Conservation (phyloP, 2,329 filamentous ascomycete genomes). For the Leptographium galeiforme region DNA sequence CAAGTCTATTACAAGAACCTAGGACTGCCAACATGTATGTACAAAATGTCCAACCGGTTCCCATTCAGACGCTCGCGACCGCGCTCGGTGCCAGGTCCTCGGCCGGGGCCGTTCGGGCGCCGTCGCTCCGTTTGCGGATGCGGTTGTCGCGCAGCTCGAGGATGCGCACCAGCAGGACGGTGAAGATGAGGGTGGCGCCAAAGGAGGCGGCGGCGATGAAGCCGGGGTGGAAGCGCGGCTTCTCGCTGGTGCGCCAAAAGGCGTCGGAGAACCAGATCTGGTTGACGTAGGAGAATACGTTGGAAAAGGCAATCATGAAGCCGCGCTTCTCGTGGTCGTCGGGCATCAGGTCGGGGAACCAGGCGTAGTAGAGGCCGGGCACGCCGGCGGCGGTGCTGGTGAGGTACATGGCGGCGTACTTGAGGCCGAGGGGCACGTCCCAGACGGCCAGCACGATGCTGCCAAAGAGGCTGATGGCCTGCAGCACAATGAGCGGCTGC, state of each 20-base stretch:
- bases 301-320: slow-evolving; percentile 6
- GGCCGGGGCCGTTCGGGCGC: no score
- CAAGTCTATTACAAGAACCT: no score
- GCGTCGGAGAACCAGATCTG: slow-evolving; percentile 6
- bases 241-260: slow-evolving; percentile 2
- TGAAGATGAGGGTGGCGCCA: neutral
- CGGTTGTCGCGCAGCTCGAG: neutral
- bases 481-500: slow-evolving; percentile 3
- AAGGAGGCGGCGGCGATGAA: slow-evolving; percentile 1
- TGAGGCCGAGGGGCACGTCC: slow-evolving; percentile 18
- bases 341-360: slow-evolving; percentile 7
- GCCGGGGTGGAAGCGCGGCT: slow-evolving; percentile 1
- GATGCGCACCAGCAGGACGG: neutral
- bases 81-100: no score
- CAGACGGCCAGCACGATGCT: slow-evolving; percentile 5
- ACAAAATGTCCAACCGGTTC: no score
- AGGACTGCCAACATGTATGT: no score
- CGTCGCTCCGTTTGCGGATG: neutral
- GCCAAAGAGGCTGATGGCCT: slow-evolving; percentile 3
- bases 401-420: slow-evolving; percentile 52
- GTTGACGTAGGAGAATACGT: slow-evolving; percentile 6
- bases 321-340: slow-evolving; percentile 6
- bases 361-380: slow-evolving; percentile 3
- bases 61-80: no score
- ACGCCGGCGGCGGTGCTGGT: slow-evolving; percentile 48